phyloP scores from a whole-genome alignment of 1,284 basidiomycete species.

The Trichosporon coremiiforme region DNA sequence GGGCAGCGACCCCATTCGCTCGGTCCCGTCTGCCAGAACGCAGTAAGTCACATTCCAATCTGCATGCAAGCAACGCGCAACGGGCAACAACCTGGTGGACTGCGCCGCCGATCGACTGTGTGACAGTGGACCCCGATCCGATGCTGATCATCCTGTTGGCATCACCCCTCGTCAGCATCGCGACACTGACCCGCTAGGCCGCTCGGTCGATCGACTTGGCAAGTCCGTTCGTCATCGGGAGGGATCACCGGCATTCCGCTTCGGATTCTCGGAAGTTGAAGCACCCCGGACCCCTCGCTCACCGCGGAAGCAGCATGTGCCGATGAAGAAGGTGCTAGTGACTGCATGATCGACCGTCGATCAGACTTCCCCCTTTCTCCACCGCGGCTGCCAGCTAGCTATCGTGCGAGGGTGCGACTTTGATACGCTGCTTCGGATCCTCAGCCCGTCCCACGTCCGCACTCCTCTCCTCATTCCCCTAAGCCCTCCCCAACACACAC shows the following conservation, averaged over 20 bases:
- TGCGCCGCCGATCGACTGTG: background rate
- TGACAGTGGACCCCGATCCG: constrained; percentile 2
- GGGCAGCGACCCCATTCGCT: background rate
- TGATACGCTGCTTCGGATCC: constrained; percentile 5
- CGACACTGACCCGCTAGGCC: background rate
- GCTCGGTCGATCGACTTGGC: background rate
- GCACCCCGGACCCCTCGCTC: background rate
- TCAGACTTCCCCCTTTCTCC: background rate
- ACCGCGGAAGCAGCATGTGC: background rate
- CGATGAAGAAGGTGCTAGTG: background rate
- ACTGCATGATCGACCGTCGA: background rate
- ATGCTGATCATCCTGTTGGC: constrained; percentile 8
- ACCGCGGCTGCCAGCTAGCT: background rate
- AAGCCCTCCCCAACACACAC: background rate
- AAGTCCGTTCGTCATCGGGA: background rate
- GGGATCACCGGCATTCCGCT: background rate
- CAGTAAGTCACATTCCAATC: background rate
- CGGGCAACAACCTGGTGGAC: background rate
- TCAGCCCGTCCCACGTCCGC: background rate
- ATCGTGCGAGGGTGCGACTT: background rate
- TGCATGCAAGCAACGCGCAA: background rate
- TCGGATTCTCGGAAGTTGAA: background rate
- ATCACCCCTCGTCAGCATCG: background rate
- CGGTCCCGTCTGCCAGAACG: background rate
- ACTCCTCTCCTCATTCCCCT: constrained; percentile 1